phyloP scores from a whole-genome alignment of 805 yeast genomes.

The Metschnikowia lochheadii region DNA sequence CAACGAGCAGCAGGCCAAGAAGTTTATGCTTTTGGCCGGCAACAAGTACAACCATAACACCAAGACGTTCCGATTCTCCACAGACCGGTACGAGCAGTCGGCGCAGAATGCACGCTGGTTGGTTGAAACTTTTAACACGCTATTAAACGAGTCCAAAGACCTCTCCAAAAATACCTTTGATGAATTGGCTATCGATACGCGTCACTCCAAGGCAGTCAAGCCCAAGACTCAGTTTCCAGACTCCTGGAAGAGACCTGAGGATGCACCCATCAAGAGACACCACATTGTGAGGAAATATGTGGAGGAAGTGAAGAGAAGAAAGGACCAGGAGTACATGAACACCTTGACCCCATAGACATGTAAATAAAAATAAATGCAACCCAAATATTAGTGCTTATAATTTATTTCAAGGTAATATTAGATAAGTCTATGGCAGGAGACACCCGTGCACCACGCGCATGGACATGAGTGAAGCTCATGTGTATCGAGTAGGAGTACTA shows the following conservation, averaged over 20 bases:
- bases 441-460: conserved; percentile 5
- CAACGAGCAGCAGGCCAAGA: conserved; percentile 53
- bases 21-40: conserved; percentile 75
- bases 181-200: conserved; percentile 78
- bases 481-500: not conserved
- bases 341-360: conserved; percentile 12
- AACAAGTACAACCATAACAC: conserved; percentile 63
- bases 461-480: not conserved
- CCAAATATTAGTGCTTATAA: too few relatives aligned
- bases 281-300: conserved; percentile 32
- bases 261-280: conserved; percentile 53
- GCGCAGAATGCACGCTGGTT: conserved; percentile 81
- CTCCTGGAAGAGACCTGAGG: conserved; percentile 66
- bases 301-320: conserved; percentile 27
- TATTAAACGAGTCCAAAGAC: conserved; percentile 64
- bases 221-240: conserved; percentile 59
- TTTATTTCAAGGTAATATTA: too few relatives aligned
- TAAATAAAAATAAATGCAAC: not conserved
- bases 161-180: conserved; percentile 55
- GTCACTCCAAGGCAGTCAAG: conserved; percentile 54
- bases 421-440: not conserved
- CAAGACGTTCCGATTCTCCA: conserved; percentile 61
- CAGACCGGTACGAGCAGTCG: conserved; percentile 64
- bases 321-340: conserved; percentile 31
- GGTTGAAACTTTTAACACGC: conserved; percentile 56